Evolutionary conservation across 1,139 yeast species (phyloP), one percentile per base, ranked within the genome.

Genomic region (Kodamaea sp.): DNA sequence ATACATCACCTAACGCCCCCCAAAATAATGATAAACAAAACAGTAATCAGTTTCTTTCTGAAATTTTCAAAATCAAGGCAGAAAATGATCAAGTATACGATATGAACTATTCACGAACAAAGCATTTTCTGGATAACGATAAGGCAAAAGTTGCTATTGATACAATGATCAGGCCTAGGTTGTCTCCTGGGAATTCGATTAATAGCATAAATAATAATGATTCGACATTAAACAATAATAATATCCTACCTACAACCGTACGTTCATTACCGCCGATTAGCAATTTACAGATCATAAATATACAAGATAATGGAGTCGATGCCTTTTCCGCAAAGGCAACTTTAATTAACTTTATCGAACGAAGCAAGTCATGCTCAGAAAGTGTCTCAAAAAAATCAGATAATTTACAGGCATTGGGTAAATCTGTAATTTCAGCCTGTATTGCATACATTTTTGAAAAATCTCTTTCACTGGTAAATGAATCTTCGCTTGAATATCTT

Each of bases 341-440:
- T 6, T 47, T 70, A 3, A 48, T 70, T 6, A 63, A 66, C 45
- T 71, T 67, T 38, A 73, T 84, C 39, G 84, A 81, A 50, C 68
- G 78, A 38, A 82, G 89, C 6, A 78, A 75, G 46, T 73, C 85
- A n/a, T 83, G 89, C 48, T 67, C 73, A 24, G 79, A 76, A 43
- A 70, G 80, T 31, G 48, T 51, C 3, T 52, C 62, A 6, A 56
- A 64, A 39, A 57, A 63, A 37, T 63, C 68, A 24, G 72, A 66
- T 7, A 75, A 79, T 44, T 53, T 81, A 7, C 79, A 74, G 49
- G 69, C 62, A 23, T 58, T 85, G 33, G 95, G 95, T 0, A 70
- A 73, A 40, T 63, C 77, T 4, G 64, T 81, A 5, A 67, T 82
- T 5, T 57, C 70, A 2, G 65, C 84, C 1, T 68, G 84, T 3